Base-by-base conservation (phyloP, 257 asterid genomes). In the Nicotiana obtusifolia region DNA sequence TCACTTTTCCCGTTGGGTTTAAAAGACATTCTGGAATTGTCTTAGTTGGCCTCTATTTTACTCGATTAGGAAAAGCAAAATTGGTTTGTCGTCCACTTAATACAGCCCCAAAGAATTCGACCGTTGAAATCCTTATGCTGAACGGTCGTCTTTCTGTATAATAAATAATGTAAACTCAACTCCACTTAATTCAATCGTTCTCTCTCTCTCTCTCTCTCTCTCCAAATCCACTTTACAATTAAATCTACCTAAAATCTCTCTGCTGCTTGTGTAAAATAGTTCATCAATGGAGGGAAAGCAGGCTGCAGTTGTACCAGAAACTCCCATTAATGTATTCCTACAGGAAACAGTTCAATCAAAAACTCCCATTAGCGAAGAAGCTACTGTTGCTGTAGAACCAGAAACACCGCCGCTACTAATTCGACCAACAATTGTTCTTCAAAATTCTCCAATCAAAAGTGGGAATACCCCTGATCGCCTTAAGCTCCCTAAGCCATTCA, bases 401-500 rank as follows among this genome's bases (percentile, higher is more conserved):
- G 26, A 73, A 73, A 24, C 79, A 49, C 44, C 79, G 9, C 79
- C 61, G 7, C 31, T 47, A 14, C 31, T 47, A 14, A 73, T 44
- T 47, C 37, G 78, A 24, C 78, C 79, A 15, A 14, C 62, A 24
- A 75, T 75, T 15, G 79, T 75, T 75, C 61, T 24, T 49, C 41
- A 15, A 1, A 75, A 75, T 75, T 75, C 79, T 75, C 62, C 62
- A 7, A 75, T 75, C 79, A 75, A 13, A 64, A 64, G 41, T 26
- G 69, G 2, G n/a, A 64, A 75, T 66, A 85, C 86, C 1, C 97
- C 96, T 1, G 90, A 87, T 76, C 86, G 90, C 31, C 91, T 94
- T 16, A 92, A 89, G 84, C 86, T 94, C 68, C 98, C 96, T 30
- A 87, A 88, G 81, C 91, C 97, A 62, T 88, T 90, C 87, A 92